These are phyloP conservation scores for Lactarius tabidus DNA, from an alignment of 768 basidiomycete genomes.

Conservation along the genomic window DNA sequence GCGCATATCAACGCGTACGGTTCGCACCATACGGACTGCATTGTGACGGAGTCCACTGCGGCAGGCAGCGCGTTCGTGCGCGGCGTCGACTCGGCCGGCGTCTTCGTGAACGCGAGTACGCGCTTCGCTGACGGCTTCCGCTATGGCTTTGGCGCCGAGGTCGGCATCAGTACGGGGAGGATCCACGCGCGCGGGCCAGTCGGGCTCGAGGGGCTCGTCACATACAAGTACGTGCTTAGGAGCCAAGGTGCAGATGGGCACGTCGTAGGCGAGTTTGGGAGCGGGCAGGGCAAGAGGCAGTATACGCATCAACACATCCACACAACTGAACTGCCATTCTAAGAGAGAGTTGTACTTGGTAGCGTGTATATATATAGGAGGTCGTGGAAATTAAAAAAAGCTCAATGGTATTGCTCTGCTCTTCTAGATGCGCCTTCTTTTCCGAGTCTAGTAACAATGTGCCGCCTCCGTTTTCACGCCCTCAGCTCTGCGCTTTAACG, in stretches of 20 bases:
- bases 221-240: slow-evolving; percentile 92
- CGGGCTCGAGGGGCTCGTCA: slow-evolving; percentile 88
- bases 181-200: slow-evolving; percentile 97
- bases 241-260: slow-evolving; percentile 49
- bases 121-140: slow-evolving; percentile 96
- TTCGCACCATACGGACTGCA: slow-evolving; percentile 92
- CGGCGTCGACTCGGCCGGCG: slow-evolving; percentile 88
- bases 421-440: no score
- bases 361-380: no score
- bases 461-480: no score
- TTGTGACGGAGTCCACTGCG: slow-evolving; percentile 74
- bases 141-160: slow-evolving; percentile 97
- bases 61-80: slow-evolving; percentile 73
- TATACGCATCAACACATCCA: slow-evolving; percentile 62
- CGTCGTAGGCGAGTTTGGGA: slow-evolving; percentile 61
- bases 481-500: no score
- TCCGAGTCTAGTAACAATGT: no score
- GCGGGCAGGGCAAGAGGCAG: slow-evolving; percentile 59
- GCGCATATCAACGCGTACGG: slow-evolving; percentile 89
- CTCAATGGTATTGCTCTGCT: no score
- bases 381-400: no score
- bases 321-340: slow-evolving; percentile 47
- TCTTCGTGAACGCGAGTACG: slow-evolving; percentile 93
- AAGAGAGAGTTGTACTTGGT: slow-evolving; percentile 3
- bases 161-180: slow-evolving; percentile 94